These are phyloP conservation scores for Sabuloglossum arenarium DNA, from an alignment of 495 filamentous ascomycete species.

Conservation along the genomic window DNA sequence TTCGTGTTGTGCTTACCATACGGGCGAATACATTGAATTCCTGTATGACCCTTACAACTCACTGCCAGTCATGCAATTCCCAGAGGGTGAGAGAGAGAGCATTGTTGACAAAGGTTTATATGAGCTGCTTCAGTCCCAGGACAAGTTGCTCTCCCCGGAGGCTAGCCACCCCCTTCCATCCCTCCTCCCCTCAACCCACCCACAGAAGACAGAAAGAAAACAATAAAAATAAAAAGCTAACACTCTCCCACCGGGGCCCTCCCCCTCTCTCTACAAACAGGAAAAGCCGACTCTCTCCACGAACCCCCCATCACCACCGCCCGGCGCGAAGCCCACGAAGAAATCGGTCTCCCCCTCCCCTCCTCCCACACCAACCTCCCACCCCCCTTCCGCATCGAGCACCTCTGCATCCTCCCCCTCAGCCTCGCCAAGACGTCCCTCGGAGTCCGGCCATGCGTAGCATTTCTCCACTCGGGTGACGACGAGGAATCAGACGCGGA, in stretches of 20 bases:
- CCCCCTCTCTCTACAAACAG: slow-evolving; percentile 9
- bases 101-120: background rate
- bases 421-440: slow-evolving; percentile 65
- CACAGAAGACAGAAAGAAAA: no score
- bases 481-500: slow-evolving; percentile 32
- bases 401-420: slow-evolving; percentile 62
- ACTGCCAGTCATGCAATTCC: no score
- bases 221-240: no score
- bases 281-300: slow-evolving; percentile 26
- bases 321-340: slow-evolving; percentile 71
- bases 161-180: slow-evolving; percentile 31
- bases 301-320: slow-evolving; percentile 52
- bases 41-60: slow-evolving; percentile 17
- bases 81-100: background rate
- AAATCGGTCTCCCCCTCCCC: slow-evolving; percentile 75
- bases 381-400: slow-evolving; percentile 54
- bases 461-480: slow-evolving; percentile 46
- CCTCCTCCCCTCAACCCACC: no score
- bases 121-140: slow-evolving; percentile 28
- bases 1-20: slow-evolving; percentile 73
- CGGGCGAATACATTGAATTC: slow-evolving; percentile 51
- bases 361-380: slow-evolving; percentile 32
- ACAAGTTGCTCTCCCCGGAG: slow-evolving; percentile 76
- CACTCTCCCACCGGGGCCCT: background rate
- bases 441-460: slow-evolving; percentile 69